Evolutionary conservation across 2,329 filamentous ascomycete genomes (phyloP).

Genomic region (Penicillium sclerotigenum): DNA sequence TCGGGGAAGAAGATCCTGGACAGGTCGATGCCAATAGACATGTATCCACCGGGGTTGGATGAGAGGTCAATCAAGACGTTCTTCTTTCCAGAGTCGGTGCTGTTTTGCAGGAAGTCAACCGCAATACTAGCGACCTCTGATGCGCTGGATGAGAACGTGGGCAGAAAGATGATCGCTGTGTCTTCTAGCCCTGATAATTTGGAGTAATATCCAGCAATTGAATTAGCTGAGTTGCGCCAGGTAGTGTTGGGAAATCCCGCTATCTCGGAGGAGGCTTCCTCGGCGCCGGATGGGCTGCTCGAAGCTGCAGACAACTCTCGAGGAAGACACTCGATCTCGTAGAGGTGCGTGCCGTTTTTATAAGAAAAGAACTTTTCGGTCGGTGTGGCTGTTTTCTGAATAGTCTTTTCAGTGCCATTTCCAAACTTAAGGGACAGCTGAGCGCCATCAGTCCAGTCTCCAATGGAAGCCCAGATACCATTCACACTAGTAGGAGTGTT

Average conservation of each 20-base stretch:
- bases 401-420: constrained; percentile 19
- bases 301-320: constrained; percentile 10
- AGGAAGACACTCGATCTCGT: constrained; percentile 20
- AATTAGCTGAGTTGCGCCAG: constrained; percentile 22
- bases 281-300: constrained; percentile 11
- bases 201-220: constrained; percentile 48
- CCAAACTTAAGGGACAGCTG: constrained; percentile 16
- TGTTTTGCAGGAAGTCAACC: constrained; percentile 27
- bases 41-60: constrained; percentile 57
- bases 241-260: constrained; percentile 18
- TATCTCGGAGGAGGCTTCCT: constrained; percentile 20
- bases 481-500: constrained; percentile 15
- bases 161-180: constrained; percentile 45
- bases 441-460: constrained; percentile 22
- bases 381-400: constrained; percentile 19
- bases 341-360: constrained; percentile 20
- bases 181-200: constrained; percentile 42
- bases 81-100: constrained; percentile 47
- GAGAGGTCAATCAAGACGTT: constrained; percentile 64
- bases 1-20: constrained; percentile 57
- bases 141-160: constrained; percentile 25
- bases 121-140: constrained; percentile 18
- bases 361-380: constrained; percentile 22
- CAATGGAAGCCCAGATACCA: constrained; percentile 20
- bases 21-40: constrained; percentile 48